Evolutionary conservation across 306 rosid species (phyloP), one percentile per base, ranked within the genome.

Genomic region (Cicer cuneatum): DNA sequence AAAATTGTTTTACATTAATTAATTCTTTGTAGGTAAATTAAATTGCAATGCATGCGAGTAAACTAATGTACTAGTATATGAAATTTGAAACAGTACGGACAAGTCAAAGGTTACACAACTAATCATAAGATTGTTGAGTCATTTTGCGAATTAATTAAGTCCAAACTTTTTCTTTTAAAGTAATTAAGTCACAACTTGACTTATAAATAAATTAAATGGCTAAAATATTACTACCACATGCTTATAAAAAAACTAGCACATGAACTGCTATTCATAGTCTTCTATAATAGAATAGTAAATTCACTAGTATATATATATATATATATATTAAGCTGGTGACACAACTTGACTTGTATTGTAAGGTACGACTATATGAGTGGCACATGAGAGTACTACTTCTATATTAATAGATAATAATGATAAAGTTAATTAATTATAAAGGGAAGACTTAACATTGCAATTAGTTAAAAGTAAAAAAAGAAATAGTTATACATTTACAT

Each of bases 131-230:
- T 37, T 15, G 37, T 8, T 4, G 62, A 21, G 62, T 24, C 58
- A 7, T 38, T 21, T 42, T 18, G 37, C 6, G 1, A 42, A 33
- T 18, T 41, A 65, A 4, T 62, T 65, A 42, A 66, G 57, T 45
- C 41, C 24, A 56, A 46, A 66, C 72, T 66, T 66, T 29, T 29
- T 29, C 35, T 29, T 29, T 29, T 29, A 29, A 0, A 29, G 35
- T 41, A 65, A 4, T 62, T 65, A 42, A 66, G 42, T 45, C 41
- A 66, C 72, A 46, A 66, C 72, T 66, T 66, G 72, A 46, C 42
- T 21, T 12, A 24, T 1, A 8, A 12, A 49, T n/a, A 46, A 48
- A 19, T 18, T 4, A 29, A 29, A 49, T 49, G 47, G 41, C 15
- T 48, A 62, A 35, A 48, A 6, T 42, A 19, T 48, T 16, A 18